Conservation (phyloP, 2,329 filamentous ascomycete genomes). For the Botrytis fragariae region DNA sequence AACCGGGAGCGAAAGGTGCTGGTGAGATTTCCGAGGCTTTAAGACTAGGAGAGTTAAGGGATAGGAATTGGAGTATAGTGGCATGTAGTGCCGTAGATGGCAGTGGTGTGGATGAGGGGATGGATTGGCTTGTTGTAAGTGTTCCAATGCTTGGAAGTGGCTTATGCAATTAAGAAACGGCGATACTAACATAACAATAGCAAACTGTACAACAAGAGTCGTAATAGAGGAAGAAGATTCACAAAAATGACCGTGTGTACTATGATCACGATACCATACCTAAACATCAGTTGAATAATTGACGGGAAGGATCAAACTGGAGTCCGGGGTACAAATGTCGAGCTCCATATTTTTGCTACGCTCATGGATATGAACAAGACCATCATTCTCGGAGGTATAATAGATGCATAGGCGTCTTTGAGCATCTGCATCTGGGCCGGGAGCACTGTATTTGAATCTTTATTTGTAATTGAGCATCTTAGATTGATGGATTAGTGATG, state of each 20-base stretch:
- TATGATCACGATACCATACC: conserved; percentile 20
- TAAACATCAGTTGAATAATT: conserved; percentile 13
- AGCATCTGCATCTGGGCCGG: background rate
- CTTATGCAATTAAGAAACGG: background rate
- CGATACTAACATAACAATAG: conserved; percentile 28
- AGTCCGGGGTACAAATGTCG: background rate
- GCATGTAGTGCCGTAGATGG: conserved; percentile 96
- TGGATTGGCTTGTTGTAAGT: conserved; percentile 86
- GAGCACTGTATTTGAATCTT: conserved; percentile 6
- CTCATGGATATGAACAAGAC: background rate
- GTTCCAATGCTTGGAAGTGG: conserved; percentile 2
- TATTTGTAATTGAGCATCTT: conserved; percentile 8
- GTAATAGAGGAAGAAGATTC: conserved; percentile 13
- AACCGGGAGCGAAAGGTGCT: conserved; percentile 92
- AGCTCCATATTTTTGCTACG: background rate
- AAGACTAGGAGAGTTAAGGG: conserved; percentile 83
- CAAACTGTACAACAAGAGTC: conserved; percentile 40
- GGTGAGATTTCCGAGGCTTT: conserved; percentile 95
- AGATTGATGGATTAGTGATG: conserved; percentile 8
- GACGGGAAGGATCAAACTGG: conserved; percentile 5
- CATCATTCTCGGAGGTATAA: background rate
- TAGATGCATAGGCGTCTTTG: background rate
- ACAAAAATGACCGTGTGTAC: conserved; percentile 27
- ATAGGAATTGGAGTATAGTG: conserved; percentile 99
- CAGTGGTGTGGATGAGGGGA: conserved; percentile 90